These are phyloP conservation scores for Daedaleopsis sinensis DNA, from an alignment of 768 basidiomycete genomes.

Conservation along the genomic window DNA sequence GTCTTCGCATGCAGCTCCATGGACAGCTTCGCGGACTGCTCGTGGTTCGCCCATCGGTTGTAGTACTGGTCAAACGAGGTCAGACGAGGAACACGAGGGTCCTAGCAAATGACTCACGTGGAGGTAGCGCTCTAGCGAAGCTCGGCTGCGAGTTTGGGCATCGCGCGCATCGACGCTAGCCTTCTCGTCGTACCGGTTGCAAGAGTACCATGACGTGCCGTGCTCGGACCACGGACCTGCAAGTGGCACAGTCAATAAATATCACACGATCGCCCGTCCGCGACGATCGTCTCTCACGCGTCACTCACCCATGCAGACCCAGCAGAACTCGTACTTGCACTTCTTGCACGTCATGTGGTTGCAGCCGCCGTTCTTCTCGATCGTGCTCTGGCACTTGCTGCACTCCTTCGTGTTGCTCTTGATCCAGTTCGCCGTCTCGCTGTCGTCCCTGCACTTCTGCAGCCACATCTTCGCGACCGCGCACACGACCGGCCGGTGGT, in stretches of 20 bases:
- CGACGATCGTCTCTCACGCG: background rate
- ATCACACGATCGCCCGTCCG: background rate
- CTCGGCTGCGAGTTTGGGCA: conserved; percentile 86
- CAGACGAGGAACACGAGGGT: background rate
- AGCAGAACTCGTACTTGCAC: conserved; percentile 98
- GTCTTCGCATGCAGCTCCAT: conserved; percentile 91
- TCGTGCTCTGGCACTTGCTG: conserved; percentile 92
- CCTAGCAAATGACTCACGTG: conserved; percentile 61
- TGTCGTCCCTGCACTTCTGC: conserved; percentile 96
- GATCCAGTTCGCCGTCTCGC: conserved; percentile 99
- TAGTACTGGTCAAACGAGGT: conserved; percentile 69
- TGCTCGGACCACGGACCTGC: conserved; percentile 95
- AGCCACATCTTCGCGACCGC: conserved; percentile 90
- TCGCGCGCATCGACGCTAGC: conserved; percentile 86
- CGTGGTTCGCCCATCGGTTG: conserved; percentile 99
- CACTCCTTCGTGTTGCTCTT: conserved; percentile 99
- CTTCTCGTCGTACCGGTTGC: conserved; percentile 97
- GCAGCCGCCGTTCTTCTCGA: conserved; percentile 99
- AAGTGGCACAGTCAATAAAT: conserved; percentile 3
- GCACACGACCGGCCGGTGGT: conserved; percentile 93
- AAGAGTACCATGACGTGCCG: conserved; percentile 97
- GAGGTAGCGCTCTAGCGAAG: conserved; percentile 92
- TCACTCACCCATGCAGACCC: conserved; percentile 95
- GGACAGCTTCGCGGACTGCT: conserved; percentile 97
- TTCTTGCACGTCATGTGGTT: conserved; percentile 99